Evolutionary conservation across 1,284 basidiomycete genomes (phyloP).

Genomic region (Amylostereum areolatum): DNA sequence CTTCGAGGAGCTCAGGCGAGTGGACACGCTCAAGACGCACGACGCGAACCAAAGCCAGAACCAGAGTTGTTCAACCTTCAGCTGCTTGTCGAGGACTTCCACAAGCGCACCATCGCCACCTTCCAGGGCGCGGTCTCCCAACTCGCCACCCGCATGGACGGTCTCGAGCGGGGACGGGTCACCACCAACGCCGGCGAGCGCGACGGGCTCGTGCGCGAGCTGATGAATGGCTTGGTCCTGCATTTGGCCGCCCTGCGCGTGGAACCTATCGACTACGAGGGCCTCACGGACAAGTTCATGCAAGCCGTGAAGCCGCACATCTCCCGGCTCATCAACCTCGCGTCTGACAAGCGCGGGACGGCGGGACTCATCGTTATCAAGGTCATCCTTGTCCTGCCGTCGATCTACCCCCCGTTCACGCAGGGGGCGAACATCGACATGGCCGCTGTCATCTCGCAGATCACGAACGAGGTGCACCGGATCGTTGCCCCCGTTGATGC

Average conservation of each 20-base stretch:
- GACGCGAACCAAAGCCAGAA: conserved; percentile 14
- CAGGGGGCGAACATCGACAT: conserved; percentile 50
- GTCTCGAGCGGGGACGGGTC: conserved; percentile 34
- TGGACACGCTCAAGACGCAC: conserved; percentile 24
- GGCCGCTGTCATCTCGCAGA: conserved; percentile 54
- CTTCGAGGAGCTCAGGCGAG: conserved; percentile 38
- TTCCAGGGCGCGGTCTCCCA: conserved; percentile 56
- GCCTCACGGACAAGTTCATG: conserved; percentile 63
- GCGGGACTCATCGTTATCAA: conserved; percentile 71
- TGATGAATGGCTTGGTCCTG: conserved; percentile 53
- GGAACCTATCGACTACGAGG: conserved; percentile 71
- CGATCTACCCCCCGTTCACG: conserved; percentile 24
- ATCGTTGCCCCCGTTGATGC: conserved; percentile 71
- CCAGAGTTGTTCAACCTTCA: conserved; percentile 14
- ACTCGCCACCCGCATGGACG: conserved; percentile 54
- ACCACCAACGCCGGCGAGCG: conserved; percentile 32
- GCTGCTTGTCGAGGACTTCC: conserved; percentile 45
- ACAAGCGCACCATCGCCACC: conserved; percentile 47
- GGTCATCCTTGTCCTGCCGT: conserved; percentile 45
- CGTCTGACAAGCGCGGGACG: conserved; percentile 81
- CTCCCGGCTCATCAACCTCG: conserved; percentile 77
- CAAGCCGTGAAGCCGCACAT: conserved; percentile 85
- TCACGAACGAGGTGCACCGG: conserved; percentile 57
- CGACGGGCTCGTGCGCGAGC: conserved; percentile 49
- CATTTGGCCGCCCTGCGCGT: conserved; percentile 50